Evolutionary conservation across 2,329 filamentous ascomycete species (phyloP).

Genomic region (Xylariaceae sp.): DNA sequence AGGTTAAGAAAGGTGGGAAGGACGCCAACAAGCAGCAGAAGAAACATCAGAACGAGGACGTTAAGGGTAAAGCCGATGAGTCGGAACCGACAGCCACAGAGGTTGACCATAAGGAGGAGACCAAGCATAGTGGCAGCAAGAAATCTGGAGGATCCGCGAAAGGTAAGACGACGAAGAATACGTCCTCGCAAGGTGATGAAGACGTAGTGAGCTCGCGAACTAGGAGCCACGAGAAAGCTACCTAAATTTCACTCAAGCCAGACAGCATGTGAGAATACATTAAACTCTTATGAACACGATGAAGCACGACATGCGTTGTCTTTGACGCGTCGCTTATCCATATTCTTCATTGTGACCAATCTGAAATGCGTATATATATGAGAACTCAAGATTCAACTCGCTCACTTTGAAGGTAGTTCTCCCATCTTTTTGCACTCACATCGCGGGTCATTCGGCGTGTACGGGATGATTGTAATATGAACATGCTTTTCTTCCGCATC

Average conservation of each 20-base stretch:
- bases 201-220: constrained; percentile 24
- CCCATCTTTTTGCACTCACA: no score
- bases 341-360: no score
- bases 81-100: constrained; percentile 11
- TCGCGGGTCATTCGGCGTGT: no score
- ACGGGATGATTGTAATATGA: no score
- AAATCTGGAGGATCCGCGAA: background rate
- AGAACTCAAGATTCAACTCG: background rate
- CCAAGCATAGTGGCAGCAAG: background rate
- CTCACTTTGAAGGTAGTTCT: background rate
- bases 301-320: no score
- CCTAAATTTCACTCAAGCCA: background rate
- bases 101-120: constrained; percentile 19
- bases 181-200: constrained; percentile 16
- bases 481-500: background rate
- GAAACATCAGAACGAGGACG: constrained; percentile 20
- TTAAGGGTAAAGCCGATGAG: constrained; percentile 19
- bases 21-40: constrained; percentile 30
- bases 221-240: constrained; percentile 18
- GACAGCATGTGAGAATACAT: background rate
- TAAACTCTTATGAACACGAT: no score
- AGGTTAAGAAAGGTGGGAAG: constrained; percentile 27
- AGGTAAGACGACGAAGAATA: constrained; percentile 11
- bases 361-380: background rate
- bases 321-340: no score